These are phyloP conservation scores for Aspergillus brunneoviolaceus DNA, from an alignment of 2,329 filamentous ascomycete species.

Conservation along the genomic window DNA sequence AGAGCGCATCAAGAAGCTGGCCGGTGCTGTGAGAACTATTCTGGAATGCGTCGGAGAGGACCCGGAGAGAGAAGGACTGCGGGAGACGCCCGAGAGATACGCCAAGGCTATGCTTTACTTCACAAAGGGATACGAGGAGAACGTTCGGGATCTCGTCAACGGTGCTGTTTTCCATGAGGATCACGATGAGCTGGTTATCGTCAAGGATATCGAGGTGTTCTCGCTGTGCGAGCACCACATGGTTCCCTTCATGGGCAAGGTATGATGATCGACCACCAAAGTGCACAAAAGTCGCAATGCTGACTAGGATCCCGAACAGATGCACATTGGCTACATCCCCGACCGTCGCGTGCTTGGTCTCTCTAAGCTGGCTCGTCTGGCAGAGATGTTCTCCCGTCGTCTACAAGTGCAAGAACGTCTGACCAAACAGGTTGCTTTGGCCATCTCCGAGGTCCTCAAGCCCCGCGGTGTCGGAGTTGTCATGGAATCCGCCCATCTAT, in stretches of 20 bases:
- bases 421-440: slow-evolving; percentile 92
- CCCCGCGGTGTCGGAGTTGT: slow-evolving; percentile 95
- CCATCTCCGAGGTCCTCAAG: slow-evolving; percentile 87
- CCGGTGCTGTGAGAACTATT: slow-evolving; percentile 62
- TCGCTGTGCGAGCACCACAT: slow-evolving; percentile 96
- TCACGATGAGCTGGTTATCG: slow-evolving; percentile 95
- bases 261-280: slow-evolving; percentile 38
- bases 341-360: slow-evolving; percentile 87
- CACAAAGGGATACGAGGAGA: slow-evolving; percentile 95
- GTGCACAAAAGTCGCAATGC: neutral
- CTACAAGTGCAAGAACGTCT: slow-evolving; percentile 95
- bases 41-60: slow-evolving; percentile 67
- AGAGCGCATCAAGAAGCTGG: slow-evolving; percentile 59
- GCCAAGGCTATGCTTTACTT: slow-evolving; percentile 95
- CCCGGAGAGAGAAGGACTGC: slow-evolving; percentile 62
- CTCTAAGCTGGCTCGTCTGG: slow-evolving; percentile 91
- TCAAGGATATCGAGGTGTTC: slow-evolving; percentile 95
- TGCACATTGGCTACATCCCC: slow-evolving; percentile 99
- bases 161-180: slow-evolving; percentile 93
- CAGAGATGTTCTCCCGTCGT: slow-evolving; percentile 92
- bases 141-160: slow-evolving; percentile 87
- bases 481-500: slow-evolving; percentile 94
- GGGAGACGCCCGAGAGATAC: slow-evolving; percentile 76
- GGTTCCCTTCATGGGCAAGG: slow-evolving; percentile 94
- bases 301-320: slow-evolving; percentile 53